Percentiles rank a stretch among this genome's conserved stretches.
Conservation (phyloP, 2,329 filamentous ascomycete genomes). For the Pseudophaeomoniella oleicola region DNA sequence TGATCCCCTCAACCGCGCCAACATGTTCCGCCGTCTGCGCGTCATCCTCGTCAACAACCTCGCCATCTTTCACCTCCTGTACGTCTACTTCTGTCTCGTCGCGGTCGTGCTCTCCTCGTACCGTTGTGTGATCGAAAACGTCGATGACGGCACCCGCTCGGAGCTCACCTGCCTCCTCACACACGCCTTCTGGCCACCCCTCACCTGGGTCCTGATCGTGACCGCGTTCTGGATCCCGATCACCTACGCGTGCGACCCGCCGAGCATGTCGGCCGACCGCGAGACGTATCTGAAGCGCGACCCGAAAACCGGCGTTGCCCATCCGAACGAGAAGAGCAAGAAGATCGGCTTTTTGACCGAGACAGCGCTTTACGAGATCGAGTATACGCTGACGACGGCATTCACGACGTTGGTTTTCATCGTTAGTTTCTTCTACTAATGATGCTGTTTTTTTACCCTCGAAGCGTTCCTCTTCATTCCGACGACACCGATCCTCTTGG, state of each 20-base stretch:
- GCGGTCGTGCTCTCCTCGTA: constrained; percentile 36
- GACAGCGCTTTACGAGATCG: constrained; percentile 41
- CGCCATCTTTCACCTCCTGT: constrained; percentile 39
- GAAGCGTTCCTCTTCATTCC: no score
- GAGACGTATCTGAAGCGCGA: constrained; percentile 43
- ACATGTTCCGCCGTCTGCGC: constrained; percentile 36
- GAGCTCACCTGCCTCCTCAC: constrained; percentile 40
- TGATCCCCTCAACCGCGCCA: constrained; percentile 24
- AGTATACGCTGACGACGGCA: constrained; percentile 35
- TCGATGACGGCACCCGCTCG: constrained; percentile 19
- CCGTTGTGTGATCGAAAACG: constrained; percentile 31
- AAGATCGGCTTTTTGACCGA: constrained; percentile 40
- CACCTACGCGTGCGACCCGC: constrained; percentile 46
- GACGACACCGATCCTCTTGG: no score
- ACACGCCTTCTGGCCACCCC: constrained; percentile 47
- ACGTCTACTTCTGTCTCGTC: constrained; percentile 38
- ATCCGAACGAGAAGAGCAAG: constrained; percentile 31
- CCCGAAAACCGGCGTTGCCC: constrained; percentile 33
- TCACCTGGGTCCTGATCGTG: constrained; percentile 42
- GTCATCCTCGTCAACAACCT: constrained; percentile 42
- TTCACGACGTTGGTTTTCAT: constrained; percentile 38
- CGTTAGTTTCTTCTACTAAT: constrained; percentile 19
- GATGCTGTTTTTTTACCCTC: no score
- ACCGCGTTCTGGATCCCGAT: constrained; percentile 44
- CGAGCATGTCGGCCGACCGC: constrained; percentile 37